Evolutionary conservation across 768 basidiomycete species (phyloP).

Genomic region (Clathrus columnatus): DNA sequence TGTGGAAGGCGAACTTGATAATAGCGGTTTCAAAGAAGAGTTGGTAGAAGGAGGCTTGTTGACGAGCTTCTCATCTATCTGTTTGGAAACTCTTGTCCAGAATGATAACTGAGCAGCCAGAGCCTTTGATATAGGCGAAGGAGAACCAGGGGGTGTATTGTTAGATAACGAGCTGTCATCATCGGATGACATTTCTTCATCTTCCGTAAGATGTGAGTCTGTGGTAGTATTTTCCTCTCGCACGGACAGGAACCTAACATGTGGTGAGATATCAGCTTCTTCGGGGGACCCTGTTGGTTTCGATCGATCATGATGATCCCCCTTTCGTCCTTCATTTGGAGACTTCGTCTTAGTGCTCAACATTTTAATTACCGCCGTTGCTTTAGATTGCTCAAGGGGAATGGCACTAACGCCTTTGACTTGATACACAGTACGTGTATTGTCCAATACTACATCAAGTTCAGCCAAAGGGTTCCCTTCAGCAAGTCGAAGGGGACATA

Average conservation of each 20-base stretch:
- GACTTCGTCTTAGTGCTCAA: constrained; percentile 21
- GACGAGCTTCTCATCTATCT: constrained; percentile 16
- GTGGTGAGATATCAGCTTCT: constrained; percentile 9
- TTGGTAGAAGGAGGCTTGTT: constrained; percentile 14
- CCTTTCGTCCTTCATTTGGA: background rate
- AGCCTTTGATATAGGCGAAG: constrained; percentile 50
- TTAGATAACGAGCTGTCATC: constrained; percentile 15
- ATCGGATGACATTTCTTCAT: constrained; percentile 11
- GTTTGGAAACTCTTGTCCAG: constrained; percentile 56
- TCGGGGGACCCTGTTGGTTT: background rate
- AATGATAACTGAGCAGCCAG: constrained; percentile 63
- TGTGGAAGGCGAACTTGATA: constrained; percentile 25
- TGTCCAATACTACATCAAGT: constrained; percentile 50
- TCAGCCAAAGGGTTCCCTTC: constrained; percentile 1
- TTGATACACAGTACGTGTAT: constrained; percentile 49
- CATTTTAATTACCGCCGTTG: constrained; percentile 41
- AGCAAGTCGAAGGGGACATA: constrained; percentile 29
- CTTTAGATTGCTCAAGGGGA: constrained; percentile 60
- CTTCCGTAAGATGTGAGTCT: constrained; percentile 16
- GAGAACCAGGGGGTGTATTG: constrained; percentile 16
- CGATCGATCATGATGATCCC: background rate
- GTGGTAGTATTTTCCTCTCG: background rate
- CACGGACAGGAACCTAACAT: constrained; percentile 28
- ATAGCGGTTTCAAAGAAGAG: constrained; percentile 7
- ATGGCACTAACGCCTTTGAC: constrained; percentile 64